phyloP scores from a whole-genome alignment of 1,284 basidiomycete species.

The Leccinum subrobustum region DNA sequence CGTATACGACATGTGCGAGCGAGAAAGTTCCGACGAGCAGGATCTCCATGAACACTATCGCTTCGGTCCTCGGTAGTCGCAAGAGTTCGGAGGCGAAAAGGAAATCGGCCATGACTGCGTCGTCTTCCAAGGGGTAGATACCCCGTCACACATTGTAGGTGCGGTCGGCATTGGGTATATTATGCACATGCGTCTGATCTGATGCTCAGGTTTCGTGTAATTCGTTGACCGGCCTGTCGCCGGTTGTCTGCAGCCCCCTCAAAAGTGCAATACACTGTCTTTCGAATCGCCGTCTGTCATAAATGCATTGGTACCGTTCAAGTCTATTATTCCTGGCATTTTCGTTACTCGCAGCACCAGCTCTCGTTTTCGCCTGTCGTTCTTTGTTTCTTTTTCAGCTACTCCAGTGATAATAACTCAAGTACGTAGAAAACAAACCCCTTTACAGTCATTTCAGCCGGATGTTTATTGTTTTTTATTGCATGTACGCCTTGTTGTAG shows the following conservation, averaged over 20 bases:
- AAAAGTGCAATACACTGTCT: not conserved
- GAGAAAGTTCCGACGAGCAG: constrained; percentile 28
- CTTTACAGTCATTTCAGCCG: constrained; percentile 12
- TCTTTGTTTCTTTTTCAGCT: constrained; percentile 4
- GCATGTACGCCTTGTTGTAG: constrained; percentile 16
- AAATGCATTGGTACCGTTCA: not conserved
- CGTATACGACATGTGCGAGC: constrained; percentile 31
- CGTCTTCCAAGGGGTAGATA: constrained; percentile 26
- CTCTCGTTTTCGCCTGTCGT: constrained; percentile 4
- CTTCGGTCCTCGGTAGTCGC: constrained; percentile 28
- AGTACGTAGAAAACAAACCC: constrained; percentile 14
- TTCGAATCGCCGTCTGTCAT: not conserved
- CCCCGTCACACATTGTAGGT: constrained; percentile 4
- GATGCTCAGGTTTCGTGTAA: not conserved
- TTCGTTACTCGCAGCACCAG: constrained; percentile 3
- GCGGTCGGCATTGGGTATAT: not conserved
- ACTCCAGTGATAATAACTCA: constrained; percentile 1
- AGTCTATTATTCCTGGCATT: constrained; percentile 8
- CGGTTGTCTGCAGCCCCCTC: constrained; percentile 3
- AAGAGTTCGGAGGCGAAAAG: constrained; percentile 32
- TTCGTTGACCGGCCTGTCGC: not conserved
- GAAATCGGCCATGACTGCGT: constrained; percentile 28
- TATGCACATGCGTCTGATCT: constrained; percentile 6
- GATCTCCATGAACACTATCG: constrained; percentile 31
- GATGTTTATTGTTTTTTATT: constrained; percentile 20